Base-by-base conservation (phyloP, 768 basidiomycete species). In the Rhodotorula kratochvilovae region DNA sequence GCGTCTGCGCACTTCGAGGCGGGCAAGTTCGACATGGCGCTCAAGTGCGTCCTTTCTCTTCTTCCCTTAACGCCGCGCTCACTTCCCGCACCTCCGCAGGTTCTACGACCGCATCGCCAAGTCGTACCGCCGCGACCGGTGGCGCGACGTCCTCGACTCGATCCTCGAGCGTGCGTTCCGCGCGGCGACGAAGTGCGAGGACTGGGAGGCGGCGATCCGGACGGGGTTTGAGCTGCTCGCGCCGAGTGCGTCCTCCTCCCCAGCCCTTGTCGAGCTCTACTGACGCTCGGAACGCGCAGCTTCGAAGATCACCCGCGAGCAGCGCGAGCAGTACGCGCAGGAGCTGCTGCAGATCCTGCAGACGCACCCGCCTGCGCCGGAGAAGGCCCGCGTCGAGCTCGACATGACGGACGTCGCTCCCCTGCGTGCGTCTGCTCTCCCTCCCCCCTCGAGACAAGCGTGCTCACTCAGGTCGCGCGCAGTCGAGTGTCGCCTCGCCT, bases 21-120 rank as follows among this genome's bases (percentile, higher is more conserved):
- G 5, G 87, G 86, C 0, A 91, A 93, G 78, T 89, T 88, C 76
- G 91, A 93, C 64, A 86, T 92, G 85, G 92, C 92, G 19, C 86
- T 94, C 78, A 86, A 89, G 91, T 92, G 67, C 56, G 84, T 80
- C 17, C 64, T 33, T 13, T 48, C 43, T 13, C 15, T n/a, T 57
- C 29, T 63, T 29, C 21, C 21, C 17, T 29, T 21, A 1, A 31
- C 25, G 7, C 50, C 27, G 3, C 33, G 3, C 31, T 17, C 1
- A 48, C 33, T 35, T 50, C 12, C 25, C 16, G 0, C 16, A 2
- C 7, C 8, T 3, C 27, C 1, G 27, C 72, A 94, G 91, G 58
- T 98, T 95, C 81, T 92, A 92, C 79, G 94, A 95, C 78, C 87
- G 93, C 23, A 95, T 97, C 69, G 88, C 90, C 2, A 89, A 87